Evolutionary conservation across 2,329 filamentous ascomycete species (phyloP), one percentile per base, ranked within the genome.

Genomic region (Tolypocladium tropicale): DNA sequence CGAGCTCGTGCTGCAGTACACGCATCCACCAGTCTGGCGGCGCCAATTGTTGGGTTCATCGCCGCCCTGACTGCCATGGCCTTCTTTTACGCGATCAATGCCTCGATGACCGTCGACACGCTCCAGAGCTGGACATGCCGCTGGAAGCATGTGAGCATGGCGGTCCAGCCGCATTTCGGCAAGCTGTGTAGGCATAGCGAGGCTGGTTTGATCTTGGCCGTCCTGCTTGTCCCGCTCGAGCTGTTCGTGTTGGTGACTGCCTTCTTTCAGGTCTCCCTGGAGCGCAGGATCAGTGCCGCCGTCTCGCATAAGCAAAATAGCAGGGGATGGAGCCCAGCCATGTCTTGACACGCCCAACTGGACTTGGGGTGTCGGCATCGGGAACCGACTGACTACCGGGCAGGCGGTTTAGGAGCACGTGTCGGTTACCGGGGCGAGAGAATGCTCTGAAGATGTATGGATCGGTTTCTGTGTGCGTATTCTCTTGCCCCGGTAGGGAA

Each of bases 101-200:
- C 74, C 21, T 84, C 82, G 4, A 69, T 68, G 16, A 73, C 72
- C 10, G 70, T 72, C 57, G 80, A 83, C 64, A 82, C 80, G 7
- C 68, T 85, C 12, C 74, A 84, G 64, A 83, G 79, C 67, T 86
- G 83, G 83, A 79, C 76, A 43, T 86, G 83, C 67, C 80, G 80
- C 59, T 86, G 83, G 82, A 68, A 70, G 10, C 63, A 72, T 25
- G 70, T 84, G n/a, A 67, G 69, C 58, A 83, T 85, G 79, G 62
- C 63, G 18, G 64, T 70, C 37, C 68, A 76, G 59, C 82, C 83
- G 33, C 72, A 81, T 63, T 86, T 83, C 63, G 75, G 73, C 18
- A 76, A 75, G 0, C 68, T 86, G 53, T 86, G 83, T 68, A 73
- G 69, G 58, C 76, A 85, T 69, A 82, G 76, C 68, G 74, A 75